A percentile compares a stretch with the other conserved stretches of the same genome.
Conservation (phyloP, 139 green algal genomes). For the Mesotaenium endlicherianum region DNA sequence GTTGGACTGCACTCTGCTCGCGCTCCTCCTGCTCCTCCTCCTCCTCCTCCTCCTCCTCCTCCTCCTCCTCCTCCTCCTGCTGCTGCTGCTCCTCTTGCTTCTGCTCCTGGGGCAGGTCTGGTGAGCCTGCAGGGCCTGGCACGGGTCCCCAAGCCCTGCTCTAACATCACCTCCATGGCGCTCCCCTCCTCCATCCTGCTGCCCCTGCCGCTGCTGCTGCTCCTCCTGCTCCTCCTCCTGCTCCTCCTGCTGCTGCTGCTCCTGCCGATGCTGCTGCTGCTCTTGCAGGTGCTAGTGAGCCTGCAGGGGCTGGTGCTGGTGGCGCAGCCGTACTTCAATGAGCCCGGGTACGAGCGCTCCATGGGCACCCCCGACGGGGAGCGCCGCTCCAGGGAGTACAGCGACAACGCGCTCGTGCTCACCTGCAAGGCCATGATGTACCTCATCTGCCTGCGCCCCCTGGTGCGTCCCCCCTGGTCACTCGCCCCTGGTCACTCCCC, state of each 20-base stretch:
- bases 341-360: slow-evolving; percentile 47
- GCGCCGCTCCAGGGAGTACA: slow-evolving; percentile 52
- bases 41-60: too few species aligned
- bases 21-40: too few species aligned
- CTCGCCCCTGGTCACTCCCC: too few species aligned
- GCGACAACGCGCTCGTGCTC: slow-evolving; percentile 54
- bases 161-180: too few species aligned
- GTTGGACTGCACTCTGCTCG: too few species aligned
- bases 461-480: slow-evolving; percentile 54
- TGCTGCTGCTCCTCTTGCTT: too few species aligned
- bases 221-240: too few species aligned
- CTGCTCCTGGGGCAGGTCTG: too few species aligned
- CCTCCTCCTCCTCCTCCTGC: too few species aligned
- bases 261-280: background rate
- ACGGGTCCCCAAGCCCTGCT: slow-evolving; percentile 75
- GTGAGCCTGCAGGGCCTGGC: slow-evolving; percentile 86
- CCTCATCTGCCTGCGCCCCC: slow-evolving; percentile 45
- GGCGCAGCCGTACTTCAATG: slow-evolving; percentile 82
- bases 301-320: slow-evolving; percentile 86
- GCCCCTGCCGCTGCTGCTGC: too few species aligned
- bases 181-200: too few species aligned
- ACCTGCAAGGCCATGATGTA: slow-evolving; percentile 46
- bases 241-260: too few species aligned
- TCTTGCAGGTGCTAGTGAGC: slow-evolving; percentile 73
- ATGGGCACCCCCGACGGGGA: slow-evolving; percentile 38